These are phyloP conservation scores for Camillea tinctor DNA, from an alignment of 2,329 filamentous ascomycete genomes.

Conservation along the genomic window DNA sequence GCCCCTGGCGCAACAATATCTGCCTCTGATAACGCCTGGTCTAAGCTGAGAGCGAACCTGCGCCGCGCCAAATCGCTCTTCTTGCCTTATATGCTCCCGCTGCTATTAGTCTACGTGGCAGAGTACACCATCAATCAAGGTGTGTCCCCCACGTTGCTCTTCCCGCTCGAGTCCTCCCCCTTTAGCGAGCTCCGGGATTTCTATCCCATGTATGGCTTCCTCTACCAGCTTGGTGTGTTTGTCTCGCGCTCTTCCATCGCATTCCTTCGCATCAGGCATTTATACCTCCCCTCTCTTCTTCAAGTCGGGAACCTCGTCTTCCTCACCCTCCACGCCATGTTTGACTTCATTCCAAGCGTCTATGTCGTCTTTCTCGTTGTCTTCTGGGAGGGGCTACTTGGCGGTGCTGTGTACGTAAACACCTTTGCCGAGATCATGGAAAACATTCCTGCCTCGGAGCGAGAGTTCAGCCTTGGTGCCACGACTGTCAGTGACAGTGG, in stretches of 20 bases:
- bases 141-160: conserved; percentile 84
- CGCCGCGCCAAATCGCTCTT: conserved; percentile 69
- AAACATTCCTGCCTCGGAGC: conserved; percentile 69
- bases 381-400: conserved; percentile 92
- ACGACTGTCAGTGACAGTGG: conserved; percentile 90
- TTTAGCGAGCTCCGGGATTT: conserved; percentile 82
- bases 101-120: conserved; percentile 88
- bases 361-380: conserved; percentile 82
- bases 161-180: conserved; percentile 72
- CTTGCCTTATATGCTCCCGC: conserved; percentile 80
- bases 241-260: conserved; percentile 89
- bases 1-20: conserved; percentile 42
- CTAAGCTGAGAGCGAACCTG: conserved; percentile 51
- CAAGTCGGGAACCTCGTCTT: conserved; percentile 76
- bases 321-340: conserved; percentile 73
- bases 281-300: conserved; percentile 80
- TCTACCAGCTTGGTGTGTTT: conserved; percentile 95
- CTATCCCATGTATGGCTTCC: conserved; percentile 91
- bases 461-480: conserved; percentile 88
- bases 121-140: conserved; percentile 99
- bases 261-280: conserved; percentile 74
- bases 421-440: conserved; percentile 95
- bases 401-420: conserved; percentile 91
- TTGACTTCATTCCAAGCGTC: conserved; percentile 78
- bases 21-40: conserved; percentile 32